A percentile compares a stretch with the other conserved stretches of the same genome.
These are phyloP conservation scores for Ramaria sp. DNA, from an alignment of 768 basidiomycete genomes.

Conservation along the genomic window DNA sequence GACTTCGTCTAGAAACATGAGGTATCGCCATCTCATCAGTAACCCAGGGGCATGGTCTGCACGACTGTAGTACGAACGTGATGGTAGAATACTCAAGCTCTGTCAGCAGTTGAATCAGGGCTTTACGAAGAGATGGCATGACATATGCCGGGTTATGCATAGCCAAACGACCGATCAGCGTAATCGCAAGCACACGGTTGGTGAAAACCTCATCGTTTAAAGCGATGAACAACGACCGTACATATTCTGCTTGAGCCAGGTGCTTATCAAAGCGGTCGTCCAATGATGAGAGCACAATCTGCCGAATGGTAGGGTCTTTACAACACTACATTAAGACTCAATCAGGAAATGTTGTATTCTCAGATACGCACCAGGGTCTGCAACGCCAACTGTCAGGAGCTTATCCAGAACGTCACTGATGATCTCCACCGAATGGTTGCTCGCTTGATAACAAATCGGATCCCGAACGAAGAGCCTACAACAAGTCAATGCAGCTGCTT, in stretches of 20 bases:
- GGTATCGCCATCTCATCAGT: no score
- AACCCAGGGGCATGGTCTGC: no score
- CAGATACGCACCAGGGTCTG: conserved; percentile 69
- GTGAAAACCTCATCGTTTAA: conserved; percentile 95
- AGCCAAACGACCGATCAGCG: conserved; percentile 85
- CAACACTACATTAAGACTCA: conserved; percentile 8
- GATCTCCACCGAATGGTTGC: conserved; percentile 91
- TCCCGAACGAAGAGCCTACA: conserved; percentile 88
- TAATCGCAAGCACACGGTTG: conserved; percentile 85
- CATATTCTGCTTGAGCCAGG: conserved; percentile 94
- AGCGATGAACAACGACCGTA: conserved; percentile 94
- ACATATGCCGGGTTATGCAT: conserved; percentile 97
- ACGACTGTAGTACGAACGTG: conserved; percentile 39
- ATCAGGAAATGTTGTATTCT: not conserved
- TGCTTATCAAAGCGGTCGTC: conserved; percentile 96
- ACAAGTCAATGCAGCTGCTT: conserved; percentile 85
- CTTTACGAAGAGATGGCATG: conserved; percentile 93
- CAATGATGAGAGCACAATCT: conserved; percentile 75
- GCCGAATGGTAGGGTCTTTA: conserved; percentile 69
- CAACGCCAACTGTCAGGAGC: conserved; percentile 86
- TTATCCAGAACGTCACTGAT: conserved; percentile 98
- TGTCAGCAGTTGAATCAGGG: conserved; percentile 90
- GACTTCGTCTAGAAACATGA: conserved; percentile 47
- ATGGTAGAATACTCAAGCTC: conserved; percentile 95
- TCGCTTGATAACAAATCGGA: conserved; percentile 92